Evolutionary conservation across 2,329 filamentous ascomycete genomes (phyloP).

Genomic region (Furcasterigmium furcatum): DNA sequence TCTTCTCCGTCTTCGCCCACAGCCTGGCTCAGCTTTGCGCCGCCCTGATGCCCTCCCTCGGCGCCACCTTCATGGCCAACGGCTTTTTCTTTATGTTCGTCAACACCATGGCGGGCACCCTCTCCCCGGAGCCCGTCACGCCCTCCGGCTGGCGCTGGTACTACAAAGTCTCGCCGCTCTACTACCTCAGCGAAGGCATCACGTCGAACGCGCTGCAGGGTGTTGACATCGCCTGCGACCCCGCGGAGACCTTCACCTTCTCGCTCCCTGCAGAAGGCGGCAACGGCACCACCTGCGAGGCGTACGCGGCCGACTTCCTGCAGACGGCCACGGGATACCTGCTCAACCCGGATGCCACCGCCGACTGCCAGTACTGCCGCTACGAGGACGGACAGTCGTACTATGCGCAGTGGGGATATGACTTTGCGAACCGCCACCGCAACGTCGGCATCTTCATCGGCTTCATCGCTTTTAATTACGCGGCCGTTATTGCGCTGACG

Average conservation of each 20-base stretch:
- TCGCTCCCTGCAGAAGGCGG: constrained; percentile 49
- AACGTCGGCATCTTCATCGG: too few relatives aligned
- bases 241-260: constrained; percentile 17
- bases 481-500: too few relatives aligned
- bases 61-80: too few relatives aligned
- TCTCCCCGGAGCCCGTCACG: constrained; percentile 30
- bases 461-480: too few relatives aligned
- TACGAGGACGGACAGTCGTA: constrained; percentile 42
- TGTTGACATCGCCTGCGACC: constrained; percentile 34
- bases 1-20: constrained; percentile 74
- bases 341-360: constrained; percentile 54
- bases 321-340: constrained; percentile 47
- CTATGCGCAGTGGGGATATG: too few relatives aligned
- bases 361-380: constrained; percentile 67
- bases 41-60: too few relatives aligned
- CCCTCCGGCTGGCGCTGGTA: constrained; percentile 35
- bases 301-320: constrained; percentile 63
- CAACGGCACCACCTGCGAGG: constrained; percentile 62
- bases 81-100: constrained; percentile 80
- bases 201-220: constrained; percentile 10
- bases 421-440: too few relatives aligned
- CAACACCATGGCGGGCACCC: constrained; percentile 71
- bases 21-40: constrained; percentile 22
- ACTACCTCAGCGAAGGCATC: constrained; percentile 8
- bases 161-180: constrained; percentile 13